Percentiles rank a stretch among this genome's conserved stretches.
Evolutionary conservation across 306 rosid genomes (phyloP).

Genomic region (Echinosophora koreensis): DNA sequence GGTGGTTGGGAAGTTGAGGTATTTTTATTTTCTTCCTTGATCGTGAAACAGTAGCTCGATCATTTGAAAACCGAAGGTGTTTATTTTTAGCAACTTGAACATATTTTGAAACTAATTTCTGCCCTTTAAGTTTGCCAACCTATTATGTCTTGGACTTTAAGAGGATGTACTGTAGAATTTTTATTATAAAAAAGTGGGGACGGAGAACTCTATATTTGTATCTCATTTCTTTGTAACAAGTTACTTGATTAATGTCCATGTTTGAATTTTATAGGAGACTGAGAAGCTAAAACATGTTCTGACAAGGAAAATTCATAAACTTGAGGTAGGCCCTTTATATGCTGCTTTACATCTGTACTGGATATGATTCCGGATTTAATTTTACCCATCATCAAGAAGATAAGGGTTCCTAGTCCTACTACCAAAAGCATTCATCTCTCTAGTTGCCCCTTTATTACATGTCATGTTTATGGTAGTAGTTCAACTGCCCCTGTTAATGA

Average conservation of each 20-base stretch:
- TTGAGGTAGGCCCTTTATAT: slow-evolving; percentile 57
- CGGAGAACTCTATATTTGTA: background rate
- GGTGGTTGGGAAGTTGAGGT: slow-evolving; percentile 84
- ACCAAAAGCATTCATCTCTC: background rate
- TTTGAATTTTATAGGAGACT: slow-evolving; percentile 59
- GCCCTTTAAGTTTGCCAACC: slow-evolving; percentile 1
- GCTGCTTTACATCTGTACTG: background rate
- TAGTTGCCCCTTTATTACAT: background rate
- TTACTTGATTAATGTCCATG: slow-evolving; percentile 35
- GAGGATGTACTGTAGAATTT: background rate
- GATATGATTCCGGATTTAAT: background rate
- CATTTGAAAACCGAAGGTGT: background rate
- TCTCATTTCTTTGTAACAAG: background rate
- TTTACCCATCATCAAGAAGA: background rate
- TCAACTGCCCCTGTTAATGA: background rate
- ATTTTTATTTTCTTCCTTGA: slow-evolving; percentile 34
- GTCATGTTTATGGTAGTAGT: background rate
- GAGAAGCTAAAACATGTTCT: slow-evolving; percentile 56
- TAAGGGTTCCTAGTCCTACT: slow-evolving; percentile 4
- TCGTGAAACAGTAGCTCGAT: slow-evolving; percentile 10
- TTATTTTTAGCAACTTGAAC: background rate
- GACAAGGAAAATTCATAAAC: slow-evolving; percentile 57
- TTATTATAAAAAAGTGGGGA: background rate
- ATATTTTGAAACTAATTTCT: background rate
- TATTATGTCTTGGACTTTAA: slow-evolving; percentile 7